Evolutionary conservation across 768 basidiomycete species (phyloP), one percentile per base, ranked within the genome.

Genomic region (Lactarius evosmus): DNA sequence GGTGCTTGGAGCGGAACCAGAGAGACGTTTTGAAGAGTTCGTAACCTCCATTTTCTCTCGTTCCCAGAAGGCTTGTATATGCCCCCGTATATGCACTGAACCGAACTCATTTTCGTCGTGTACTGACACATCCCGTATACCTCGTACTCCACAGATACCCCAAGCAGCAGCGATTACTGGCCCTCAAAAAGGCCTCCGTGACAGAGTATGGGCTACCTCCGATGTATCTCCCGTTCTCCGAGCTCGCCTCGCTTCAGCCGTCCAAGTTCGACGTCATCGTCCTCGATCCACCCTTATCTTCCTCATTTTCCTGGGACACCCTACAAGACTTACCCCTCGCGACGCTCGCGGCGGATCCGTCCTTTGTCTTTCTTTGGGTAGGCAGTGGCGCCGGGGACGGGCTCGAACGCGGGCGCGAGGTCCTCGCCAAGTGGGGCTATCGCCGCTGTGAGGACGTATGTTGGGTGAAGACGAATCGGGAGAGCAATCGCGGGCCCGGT

Each of bases 381-480:
- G 97, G 97, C 6, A 87, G 85, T 66, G 94, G 94, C 2, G 89
- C 90, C 7, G 87, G 88, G 3, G 93, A 92, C 55, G 97, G 95
- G 0, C 80, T 99, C 32, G 97, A 99, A 73, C 81, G 88, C 36
- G 97, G 97, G 0, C 78, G 95, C 36, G 96, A 98, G 74, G 79
- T 95, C 30, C 81, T 99, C 41, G 90, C 88, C 1, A 89, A 85
- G 74, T 99, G 96, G 95, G 97, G 96, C 4, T 96, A 94, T 72
- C 79, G 94, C 49, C 77, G 97, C 56, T 97, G 94, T 70, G 97
- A 99, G 71, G 97, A 99, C 72, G 91, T 99, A n/a, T 92, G 97
- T 5, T 98, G 95, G 95, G 89, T 97, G 61, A 94, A 93, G 78
- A 95, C 93, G 52, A 99, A 98, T 73, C 82, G 82, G 63, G 79